Conservation (phyloP, 352 stramenopile species). For the Pythium rishiriense region DNA sequence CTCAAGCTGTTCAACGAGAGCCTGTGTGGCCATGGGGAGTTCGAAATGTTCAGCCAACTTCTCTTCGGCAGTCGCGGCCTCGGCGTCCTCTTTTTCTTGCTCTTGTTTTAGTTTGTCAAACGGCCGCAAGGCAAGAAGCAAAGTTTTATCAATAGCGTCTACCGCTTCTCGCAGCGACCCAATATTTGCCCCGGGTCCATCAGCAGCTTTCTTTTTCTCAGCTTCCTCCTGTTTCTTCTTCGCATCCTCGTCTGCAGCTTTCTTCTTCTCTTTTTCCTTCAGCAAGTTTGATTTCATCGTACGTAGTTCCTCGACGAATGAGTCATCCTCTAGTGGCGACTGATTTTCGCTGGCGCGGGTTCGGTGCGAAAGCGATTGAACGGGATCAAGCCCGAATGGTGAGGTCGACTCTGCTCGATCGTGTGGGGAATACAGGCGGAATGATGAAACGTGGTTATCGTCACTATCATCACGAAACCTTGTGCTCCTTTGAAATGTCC, state of each 20-base stretch:
- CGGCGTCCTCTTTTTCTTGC: slow-evolving; percentile 30
- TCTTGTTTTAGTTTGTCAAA: slow-evolving; percentile 44
- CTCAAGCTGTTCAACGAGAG: slow-evolving; percentile 17
- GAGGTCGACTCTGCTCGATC: not conserved
- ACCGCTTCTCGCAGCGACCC: slow-evolving; percentile 14
- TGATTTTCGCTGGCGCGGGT: not conserved
- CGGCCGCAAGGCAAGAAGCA: slow-evolving; percentile 50
- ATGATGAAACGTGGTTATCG: not conserved
- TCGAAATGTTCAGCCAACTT: not conserved
- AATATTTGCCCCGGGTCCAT: slow-evolving; percentile 3
- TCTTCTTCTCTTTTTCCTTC: slow-evolving; percentile 18
- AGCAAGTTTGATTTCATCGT: slow-evolving; percentile 24
- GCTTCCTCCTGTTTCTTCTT: slow-evolving; percentile 21
- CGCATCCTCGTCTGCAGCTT: slow-evolving; percentile 12
- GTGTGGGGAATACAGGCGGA: slow-evolving; percentile 5
- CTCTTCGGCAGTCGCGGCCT: slow-evolving; percentile 11
- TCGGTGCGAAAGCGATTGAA: slow-evolving; percentile 13
- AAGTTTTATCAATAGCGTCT: slow-evolving; percentile 39
- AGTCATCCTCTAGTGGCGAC: slow-evolving; percentile 31
- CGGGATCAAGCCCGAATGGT: slow-evolving; percentile 2
- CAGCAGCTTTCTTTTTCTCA: slow-evolving; percentile 19
- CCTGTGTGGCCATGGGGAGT: slow-evolving; percentile 18
- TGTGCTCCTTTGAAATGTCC: slow-evolving; percentile 35
- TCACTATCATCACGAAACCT: slow-evolving; percentile 29
- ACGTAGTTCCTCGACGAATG: slow-evolving; percentile 45